These are phyloP conservation scores for Zygosaccharomyces sapae DNA, from an alignment of 1,139 yeast genomes.

Conservation along the genomic window DNA sequence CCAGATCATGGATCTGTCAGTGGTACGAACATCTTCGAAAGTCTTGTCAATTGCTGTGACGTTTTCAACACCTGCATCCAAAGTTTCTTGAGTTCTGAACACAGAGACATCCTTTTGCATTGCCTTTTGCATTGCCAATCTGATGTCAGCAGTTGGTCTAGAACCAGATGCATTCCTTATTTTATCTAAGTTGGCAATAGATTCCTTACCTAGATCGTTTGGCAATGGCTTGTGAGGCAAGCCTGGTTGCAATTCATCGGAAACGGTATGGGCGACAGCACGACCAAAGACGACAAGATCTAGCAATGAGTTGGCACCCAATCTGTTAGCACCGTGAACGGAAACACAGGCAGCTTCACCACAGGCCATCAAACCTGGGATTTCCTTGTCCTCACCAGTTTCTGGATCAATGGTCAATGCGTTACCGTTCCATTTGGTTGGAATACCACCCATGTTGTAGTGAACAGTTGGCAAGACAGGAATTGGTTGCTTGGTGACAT, in stretches of 20 bases:
- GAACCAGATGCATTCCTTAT: slow-evolving; percentile 83
- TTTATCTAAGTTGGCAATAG: slow-evolving; percentile 85
- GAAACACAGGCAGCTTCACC: slow-evolving; percentile 99
- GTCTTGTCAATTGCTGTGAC: slow-evolving; percentile 72
- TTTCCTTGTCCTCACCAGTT: slow-evolving; percentile 79
- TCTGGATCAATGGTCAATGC: slow-evolving; percentile 76
- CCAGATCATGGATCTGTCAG: slow-evolving; percentile 98
- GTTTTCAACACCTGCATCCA: slow-evolving; percentile 86
- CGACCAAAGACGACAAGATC: slow-evolving; percentile 98
- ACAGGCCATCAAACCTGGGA: slow-evolving; percentile 93
- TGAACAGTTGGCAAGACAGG: slow-evolving; percentile 98
- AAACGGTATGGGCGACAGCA: slow-evolving; percentile 91
- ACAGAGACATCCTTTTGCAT: slow-evolving; percentile 98
- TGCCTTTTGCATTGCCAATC: slow-evolving; percentile 88
- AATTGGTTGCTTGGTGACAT: slow-evolving; percentile 98
- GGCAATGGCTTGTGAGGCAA: slow-evolving; percentile 76
- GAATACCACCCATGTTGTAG: slow-evolving; percentile 99
- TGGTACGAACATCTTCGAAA: slow-evolving; percentile 71
- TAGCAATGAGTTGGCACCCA: slow-evolving; percentile 97
- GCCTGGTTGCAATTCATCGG: slow-evolving; percentile 82
- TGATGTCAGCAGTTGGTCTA: slow-evolving; percentile 77
- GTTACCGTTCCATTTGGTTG: slow-evolving; percentile 97
- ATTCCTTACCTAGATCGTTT: slow-evolving; percentile 82
- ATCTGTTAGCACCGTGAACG: slow-evolving; percentile 98
- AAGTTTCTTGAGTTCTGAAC: slow-evolving; percentile 87